These are phyloP conservation scores for Fusarium ramigenum DNA, from an alignment of 2,329 filamentous ascomycete genomes.

Conservation along the genomic window DNA sequence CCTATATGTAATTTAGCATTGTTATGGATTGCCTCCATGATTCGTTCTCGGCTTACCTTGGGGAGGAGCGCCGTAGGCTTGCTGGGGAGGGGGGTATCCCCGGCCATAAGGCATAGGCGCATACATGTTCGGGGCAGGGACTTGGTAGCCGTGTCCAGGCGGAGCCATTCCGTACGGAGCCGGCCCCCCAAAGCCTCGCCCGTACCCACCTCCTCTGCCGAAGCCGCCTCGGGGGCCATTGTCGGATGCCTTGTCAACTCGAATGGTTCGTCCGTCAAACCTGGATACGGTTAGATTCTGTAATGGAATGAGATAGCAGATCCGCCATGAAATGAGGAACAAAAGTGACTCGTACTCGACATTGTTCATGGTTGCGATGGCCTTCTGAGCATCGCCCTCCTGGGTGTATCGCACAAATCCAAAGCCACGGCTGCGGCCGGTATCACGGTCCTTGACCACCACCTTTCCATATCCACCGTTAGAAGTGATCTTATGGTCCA, in stretches of 20 bases:
- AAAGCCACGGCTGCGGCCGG: conserved; percentile 94
- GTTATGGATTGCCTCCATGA: not conserved
- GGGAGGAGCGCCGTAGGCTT: conserved; percentile 49
- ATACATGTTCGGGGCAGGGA: conserved; percentile 51
- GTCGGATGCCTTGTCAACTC: conserved; percentile 95
- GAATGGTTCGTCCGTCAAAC: conserved; percentile 63
- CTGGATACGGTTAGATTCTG: conserved; percentile 27
- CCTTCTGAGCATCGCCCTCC: conserved; percentile 78
- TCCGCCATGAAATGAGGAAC: conserved; percentile 33
- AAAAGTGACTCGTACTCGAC: conserved; percentile 73
- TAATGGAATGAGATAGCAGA: not conserved
- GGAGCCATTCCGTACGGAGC: conserved; percentile 49
- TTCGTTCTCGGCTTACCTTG: conserved; percentile 50
- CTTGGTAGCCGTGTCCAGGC: conserved; percentile 50
- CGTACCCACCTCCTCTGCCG: conserved; percentile 50
- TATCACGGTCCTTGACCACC: conserved; percentile 97
- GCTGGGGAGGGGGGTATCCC: conserved; percentile 50
- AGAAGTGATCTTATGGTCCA: conserved; percentile 27
- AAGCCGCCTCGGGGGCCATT: conserved; percentile 67
- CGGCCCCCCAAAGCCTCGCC: conserved; percentile 55
- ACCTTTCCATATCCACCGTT: conserved; percentile 65
- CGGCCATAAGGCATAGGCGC: conserved; percentile 50
- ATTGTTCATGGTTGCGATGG: conserved; percentile 85
- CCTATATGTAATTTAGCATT: conserved; percentile 41
- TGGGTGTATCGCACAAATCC: conserved; percentile 92